These are phyloP conservation scores for Colletotrichum sp. DNA, from an alignment of 2,329 filamentous ascomycete species.

Conservation along the genomic window DNA sequence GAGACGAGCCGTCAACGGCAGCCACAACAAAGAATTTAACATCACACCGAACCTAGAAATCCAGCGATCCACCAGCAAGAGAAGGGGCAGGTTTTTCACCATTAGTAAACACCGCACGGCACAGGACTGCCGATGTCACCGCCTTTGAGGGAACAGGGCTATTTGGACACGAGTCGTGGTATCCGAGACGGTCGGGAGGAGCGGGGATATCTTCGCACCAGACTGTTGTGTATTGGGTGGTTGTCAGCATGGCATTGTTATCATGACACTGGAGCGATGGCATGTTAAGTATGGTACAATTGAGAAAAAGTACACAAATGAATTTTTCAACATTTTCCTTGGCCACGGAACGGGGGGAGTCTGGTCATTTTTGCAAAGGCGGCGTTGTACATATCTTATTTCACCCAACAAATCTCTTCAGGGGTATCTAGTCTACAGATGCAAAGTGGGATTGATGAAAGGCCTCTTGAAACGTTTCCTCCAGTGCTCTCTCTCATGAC, in stretches of 20 bases:
- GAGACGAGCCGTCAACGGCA: neutral
- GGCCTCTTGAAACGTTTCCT: neutral
- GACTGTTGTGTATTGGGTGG: neutral
- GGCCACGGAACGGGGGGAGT: neutral
- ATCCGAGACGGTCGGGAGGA: neutral
- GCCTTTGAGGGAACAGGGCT: neutral
- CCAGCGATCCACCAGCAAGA: neutral
- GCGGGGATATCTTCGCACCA: neutral
- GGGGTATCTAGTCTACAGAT: constrained; percentile 22
- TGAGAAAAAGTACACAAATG: neutral
- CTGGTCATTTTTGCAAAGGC: neutral
- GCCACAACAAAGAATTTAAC: neutral
- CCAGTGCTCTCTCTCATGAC: neutral
- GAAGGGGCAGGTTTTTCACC: neutral
- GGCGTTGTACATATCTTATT: constrained; percentile 7
- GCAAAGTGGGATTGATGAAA: neutral
- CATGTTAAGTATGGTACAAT: neutral
- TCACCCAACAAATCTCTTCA: neutral
- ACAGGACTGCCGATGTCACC: neutral
- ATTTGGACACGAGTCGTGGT: neutral
- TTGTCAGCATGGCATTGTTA: neutral
- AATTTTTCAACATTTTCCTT: neutral
- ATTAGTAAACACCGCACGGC: neutral
- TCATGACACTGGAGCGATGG: neutral
- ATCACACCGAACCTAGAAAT: neutral